Evolutionary conservation across 2,329 filamentous ascomycete species (phyloP), one percentile per base, ranked within the genome.

Genomic region (Curvularia verruculosa): DNA sequence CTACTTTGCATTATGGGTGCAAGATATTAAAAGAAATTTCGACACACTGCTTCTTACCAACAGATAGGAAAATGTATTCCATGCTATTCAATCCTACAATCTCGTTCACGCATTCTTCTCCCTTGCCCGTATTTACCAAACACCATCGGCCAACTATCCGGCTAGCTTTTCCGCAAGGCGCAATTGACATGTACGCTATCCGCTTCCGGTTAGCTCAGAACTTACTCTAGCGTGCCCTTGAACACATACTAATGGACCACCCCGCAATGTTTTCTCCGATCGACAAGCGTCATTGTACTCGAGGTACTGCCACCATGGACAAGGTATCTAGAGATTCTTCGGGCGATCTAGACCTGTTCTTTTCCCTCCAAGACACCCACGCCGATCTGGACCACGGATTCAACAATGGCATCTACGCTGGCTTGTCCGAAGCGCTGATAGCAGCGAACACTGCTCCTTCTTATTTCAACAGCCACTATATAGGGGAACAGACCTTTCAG

Each of bases 151-250:
- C 3, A 31, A 19, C 15, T 39, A 19, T 19, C 24, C 23, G n/a
- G 15, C 21, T 39, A 49, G 34, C 46, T 49, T 39, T 44, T 45
- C 39, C 21, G 45, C 29, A 59, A 59, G 56, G 56, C 56, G 56
- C 39, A 47, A 29, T 56, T 59, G 56, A 59, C 56, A 59, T 56
- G 31, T 10, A 23, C 54, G 48, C 53, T 49, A 49, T n/a, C 56
- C 53, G n/a, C 9, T 44, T 56, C 36, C 1, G 24, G 56, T 49
- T 59, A 59, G 56, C 37, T 40, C 9, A n/a, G 15, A 13, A 9
- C 10, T 5, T 12, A 8, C 31, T 15, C 7, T 55, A 52, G 56
- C 47, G 43, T 21, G 39, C 31, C n/a, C 21, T 48, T 44, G 29
- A 12, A 45, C 44, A 47, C 19, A 39, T 28, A 24, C 29, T 10